Evolutionary conservation across 2,329 filamentous ascomycete genomes (phyloP).

Genomic region (Apiospora arundinis): DNA sequence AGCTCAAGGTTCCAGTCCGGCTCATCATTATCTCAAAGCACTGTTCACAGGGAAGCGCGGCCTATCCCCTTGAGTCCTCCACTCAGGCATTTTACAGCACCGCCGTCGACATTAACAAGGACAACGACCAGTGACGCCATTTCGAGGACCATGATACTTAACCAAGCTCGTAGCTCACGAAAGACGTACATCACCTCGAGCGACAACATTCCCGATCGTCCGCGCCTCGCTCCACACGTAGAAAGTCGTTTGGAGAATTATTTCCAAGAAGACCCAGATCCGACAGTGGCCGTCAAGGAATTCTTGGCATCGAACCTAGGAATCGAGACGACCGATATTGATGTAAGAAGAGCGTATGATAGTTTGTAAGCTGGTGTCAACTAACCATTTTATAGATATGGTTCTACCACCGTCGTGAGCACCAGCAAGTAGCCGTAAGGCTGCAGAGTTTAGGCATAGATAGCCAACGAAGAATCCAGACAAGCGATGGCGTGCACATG

Average conservation of each 20-base stretch:
- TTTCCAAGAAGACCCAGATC: conserved; percentile 54
- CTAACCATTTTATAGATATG: conserved; percentile 43
- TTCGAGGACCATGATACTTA: conserved; percentile 50
- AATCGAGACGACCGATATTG: conserved; percentile 57
- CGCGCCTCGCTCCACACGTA: conserved; percentile 55
- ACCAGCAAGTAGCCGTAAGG: conserved; percentile 52
- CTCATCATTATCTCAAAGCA: background rate
- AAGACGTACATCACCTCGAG: conserved; percentile 45
- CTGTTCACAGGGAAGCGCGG: background rate
- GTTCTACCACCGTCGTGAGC: conserved; percentile 61
- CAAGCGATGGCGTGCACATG: conserved; percentile 49
- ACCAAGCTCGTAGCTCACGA: conserved; percentile 50
- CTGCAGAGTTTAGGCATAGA: conserved; percentile 52
- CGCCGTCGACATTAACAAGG: conserved; percentile 27
- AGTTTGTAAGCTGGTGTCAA: background rate
- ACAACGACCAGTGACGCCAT: conserved; percentile 38
- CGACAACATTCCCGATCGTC: conserved; percentile 48
- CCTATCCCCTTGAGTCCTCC: background rate
- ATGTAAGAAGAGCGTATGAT: conserved; percentile 42
- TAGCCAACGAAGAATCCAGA: conserved; percentile 38
- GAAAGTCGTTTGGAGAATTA: conserved; percentile 60
- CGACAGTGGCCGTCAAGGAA: conserved; percentile 56
- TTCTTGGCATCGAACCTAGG: conserved; percentile 62
- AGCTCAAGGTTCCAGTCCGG: background rate
- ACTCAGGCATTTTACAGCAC: conserved; percentile 29